A percentile compares a stretch with the other conserved stretches of the same genome.
Evolutionary conservation across 805 yeast species (phyloP).

Genomic region (Wickerhamomyces tratensis): DNA sequence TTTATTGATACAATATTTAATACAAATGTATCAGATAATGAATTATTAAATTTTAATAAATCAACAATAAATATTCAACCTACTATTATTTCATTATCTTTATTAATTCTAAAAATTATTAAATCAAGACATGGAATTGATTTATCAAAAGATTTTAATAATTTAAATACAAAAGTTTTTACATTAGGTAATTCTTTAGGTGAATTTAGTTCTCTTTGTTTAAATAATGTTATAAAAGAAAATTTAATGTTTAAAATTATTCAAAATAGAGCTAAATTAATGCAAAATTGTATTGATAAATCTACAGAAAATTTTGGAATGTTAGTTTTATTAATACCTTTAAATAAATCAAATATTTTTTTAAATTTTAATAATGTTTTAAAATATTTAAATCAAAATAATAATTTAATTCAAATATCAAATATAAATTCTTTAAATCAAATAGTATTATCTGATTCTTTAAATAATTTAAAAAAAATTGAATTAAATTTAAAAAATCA

Average conservation of each 20-base stretch:
- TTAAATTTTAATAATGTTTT: background rate
- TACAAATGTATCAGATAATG: no score
- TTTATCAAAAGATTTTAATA: conserved; percentile 6
- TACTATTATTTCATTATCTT: conserved; percentile 12
- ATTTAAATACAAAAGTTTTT: no score
- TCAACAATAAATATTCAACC: conserved; percentile 24
- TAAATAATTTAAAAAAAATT: conserved; percentile 6
- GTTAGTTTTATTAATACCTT: conserved; percentile 25
- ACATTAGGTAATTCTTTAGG: conserved; percentile 36
- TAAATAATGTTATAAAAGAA: conserved; percentile 18
- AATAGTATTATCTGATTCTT: conserved; percentile 31
- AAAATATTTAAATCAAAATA: no score
- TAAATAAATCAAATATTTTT: conserved; percentile 10
- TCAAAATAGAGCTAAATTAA: conserved; percentile 26
- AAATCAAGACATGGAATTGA: conserved; percentile 12
- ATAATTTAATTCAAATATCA: conserved; percentile 24
- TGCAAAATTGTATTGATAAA: conserved; percentile 21
- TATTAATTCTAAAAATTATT: conserved; percentile 17
- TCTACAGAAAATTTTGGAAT: conserved; percentile 21
- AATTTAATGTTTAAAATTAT: conserved; percentile 8
- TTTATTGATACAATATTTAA: no score
- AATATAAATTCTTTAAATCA: conserved; percentile 31
- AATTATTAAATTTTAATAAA: no score
- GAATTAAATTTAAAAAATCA: no score
- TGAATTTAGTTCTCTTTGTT: conserved; percentile 27